Evolutionary conservation across 1,284 basidiomycete genomes (phyloP).

Genomic region (Papiliotrema fonsecae): DNA sequence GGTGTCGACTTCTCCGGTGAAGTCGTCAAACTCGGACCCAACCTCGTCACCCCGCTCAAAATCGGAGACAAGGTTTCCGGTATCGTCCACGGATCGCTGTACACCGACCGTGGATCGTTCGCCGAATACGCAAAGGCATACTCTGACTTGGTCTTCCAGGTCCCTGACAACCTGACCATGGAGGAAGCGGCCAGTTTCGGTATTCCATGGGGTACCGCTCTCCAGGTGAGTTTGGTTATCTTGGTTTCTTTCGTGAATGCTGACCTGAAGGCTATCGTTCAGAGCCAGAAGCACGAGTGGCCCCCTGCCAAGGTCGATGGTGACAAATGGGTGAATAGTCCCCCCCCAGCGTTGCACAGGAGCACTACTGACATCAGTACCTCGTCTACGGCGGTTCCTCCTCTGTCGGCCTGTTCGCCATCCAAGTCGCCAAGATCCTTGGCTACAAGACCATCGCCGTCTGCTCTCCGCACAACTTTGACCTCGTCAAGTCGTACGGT

Average conservation of each 20-base stretch:
- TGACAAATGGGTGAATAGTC: not conserved
- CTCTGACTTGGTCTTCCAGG: constrained; percentile 20
- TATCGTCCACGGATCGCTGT: constrained; percentile 50
- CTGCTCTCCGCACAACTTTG: constrained; percentile 48
- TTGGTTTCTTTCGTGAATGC: not conserved
- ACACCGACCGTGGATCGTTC: constrained; percentile 42
- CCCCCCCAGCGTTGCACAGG: not conserved
- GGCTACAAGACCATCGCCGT: constrained; percentile 51
- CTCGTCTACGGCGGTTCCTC: constrained; percentile 51
- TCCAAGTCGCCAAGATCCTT: constrained; percentile 50
- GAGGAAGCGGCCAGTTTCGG: constrained; percentile 47
- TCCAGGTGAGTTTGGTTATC: constrained; percentile 1
- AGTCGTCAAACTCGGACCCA: constrained; percentile 42
- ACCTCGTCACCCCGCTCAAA: constrained; percentile 10
- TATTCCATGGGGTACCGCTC: constrained; percentile 47
- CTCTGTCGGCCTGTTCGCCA: constrained; percentile 50
- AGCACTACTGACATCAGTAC: constrained; percentile 11
- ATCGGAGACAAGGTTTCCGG: constrained; percentile 52
- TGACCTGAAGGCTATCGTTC: constrained; percentile 32
- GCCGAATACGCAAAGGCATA: constrained; percentile 49
- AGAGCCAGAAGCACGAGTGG: constrained; percentile 24
- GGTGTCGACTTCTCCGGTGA: constrained; percentile 53
- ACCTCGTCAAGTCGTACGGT: constrained; percentile 48
- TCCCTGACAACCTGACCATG: constrained; percentile 11
- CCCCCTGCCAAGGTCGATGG: constrained; percentile 16